These are phyloP conservation scores for Suillus sp. DNA, from an alignment of 768 basidiomycete species.

Conservation along the genomic window DNA sequence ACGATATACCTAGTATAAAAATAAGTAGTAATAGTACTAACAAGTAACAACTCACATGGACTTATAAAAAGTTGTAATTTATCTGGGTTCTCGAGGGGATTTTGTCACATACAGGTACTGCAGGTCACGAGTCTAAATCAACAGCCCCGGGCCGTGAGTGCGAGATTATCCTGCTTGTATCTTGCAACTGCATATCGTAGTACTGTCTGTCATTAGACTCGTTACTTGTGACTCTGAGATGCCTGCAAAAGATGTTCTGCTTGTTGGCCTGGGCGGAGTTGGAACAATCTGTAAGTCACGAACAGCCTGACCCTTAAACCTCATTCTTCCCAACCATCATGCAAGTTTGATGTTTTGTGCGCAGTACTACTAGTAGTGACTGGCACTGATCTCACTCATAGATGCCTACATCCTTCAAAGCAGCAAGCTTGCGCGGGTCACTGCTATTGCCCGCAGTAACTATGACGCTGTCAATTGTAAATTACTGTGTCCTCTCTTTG, in stretches of 20 bases:
- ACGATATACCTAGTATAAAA: neutral
- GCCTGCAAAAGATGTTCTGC: conserved; percentile 47
- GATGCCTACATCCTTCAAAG: conserved; percentile 52
- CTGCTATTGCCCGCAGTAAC: conserved; percentile 73
- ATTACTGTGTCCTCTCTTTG: neutral
- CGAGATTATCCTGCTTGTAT: neutral
- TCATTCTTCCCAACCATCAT: neutral
- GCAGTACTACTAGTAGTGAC: neutral
- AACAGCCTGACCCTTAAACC: neutral
- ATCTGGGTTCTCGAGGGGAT: neutral
- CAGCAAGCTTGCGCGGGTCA: conserved; percentile 53
- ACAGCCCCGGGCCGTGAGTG: neutral
- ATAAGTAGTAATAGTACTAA: too few relatives aligned
- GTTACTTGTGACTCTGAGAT: neutral
- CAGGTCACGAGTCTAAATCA: neutral
- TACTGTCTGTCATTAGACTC: neutral
- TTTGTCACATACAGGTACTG: too few relatives aligned
- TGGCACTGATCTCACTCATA: conserved; percentile 23
- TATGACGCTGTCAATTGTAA: conserved; percentile 46
- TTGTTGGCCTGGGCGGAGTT: conserved; percentile 69
- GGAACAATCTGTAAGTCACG: conserved; percentile 60
- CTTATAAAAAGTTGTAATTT: neutral
- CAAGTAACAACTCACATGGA: too few relatives aligned
- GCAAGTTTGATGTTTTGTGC: neutral
- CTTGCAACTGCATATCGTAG: neutral